Evolutionary conservation across 2,329 filamentous ascomycete genomes (phyloP).

Genomic region (Sordariomycetes sp.): DNA sequence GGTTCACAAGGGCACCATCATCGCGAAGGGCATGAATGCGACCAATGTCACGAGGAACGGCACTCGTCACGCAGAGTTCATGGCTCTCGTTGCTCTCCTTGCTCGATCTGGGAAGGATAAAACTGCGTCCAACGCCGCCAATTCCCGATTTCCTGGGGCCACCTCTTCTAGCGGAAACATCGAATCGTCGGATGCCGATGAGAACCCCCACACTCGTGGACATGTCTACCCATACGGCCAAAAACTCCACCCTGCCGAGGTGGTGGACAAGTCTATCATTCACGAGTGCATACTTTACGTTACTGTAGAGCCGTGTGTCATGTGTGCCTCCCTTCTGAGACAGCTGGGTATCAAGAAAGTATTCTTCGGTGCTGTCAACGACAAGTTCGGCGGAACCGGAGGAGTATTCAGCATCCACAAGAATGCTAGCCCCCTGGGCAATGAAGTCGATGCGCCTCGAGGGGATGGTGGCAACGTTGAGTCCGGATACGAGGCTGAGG

Average conservation of each 20-base stretch:
- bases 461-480: conserved; percentile 60
- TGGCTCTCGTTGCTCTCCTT: conserved; percentile 56
- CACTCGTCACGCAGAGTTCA: conserved; percentile 89
- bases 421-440: conserved; percentile 5
- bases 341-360: conserved; percentile 82
- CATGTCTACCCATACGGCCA: conserved; percentile 50
- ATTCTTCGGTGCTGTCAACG: conserved; percentile 90
- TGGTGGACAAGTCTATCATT: conserved; percentile 55
- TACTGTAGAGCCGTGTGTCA: conserved; percentile 96
- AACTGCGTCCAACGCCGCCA: conserved; percentile 11
- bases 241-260: conserved; percentile 38
- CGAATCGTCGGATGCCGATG: conserved; percentile 25
- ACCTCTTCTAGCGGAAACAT: conserved; percentile 2
- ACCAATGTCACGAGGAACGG: conserved; percentile 86
- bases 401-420: conserved; percentile 78
- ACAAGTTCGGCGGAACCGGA: conserved; percentile 92
- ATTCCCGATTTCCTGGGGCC: neutral
- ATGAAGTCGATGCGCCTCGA: conserved; percentile 6
- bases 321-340: conserved; percentile 87
- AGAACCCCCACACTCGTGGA: conserved; percentile 38
- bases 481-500: conserved; percentile 66
- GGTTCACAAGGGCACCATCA: conserved; percentile 64
- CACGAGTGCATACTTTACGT: conserved; percentile 73
- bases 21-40: conserved; percentile 90
- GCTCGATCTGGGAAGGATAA: conserved; percentile 15